Evolutionary conservation across 768 basidiomycete species (phyloP), one percentile per base, ranked within the genome.

Genomic region (Psilocybe azurescens): DNA sequence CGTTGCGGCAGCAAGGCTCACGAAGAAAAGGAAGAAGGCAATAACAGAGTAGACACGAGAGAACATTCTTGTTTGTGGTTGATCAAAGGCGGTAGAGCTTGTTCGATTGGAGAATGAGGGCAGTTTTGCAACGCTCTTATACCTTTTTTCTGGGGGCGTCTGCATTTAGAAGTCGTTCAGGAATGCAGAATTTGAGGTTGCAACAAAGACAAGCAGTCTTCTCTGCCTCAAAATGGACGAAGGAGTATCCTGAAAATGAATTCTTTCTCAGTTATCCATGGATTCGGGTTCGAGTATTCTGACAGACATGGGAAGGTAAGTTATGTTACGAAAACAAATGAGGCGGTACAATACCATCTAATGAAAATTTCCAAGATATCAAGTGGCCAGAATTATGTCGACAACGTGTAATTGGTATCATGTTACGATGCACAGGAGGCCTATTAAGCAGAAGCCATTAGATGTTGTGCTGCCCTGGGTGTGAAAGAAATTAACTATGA

Each of bases 1-100:
- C 20, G 58, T 57, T 30, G 58, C 67, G 28, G 60, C 61, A 52
- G 52, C 32, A 36, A 51, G 30, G 16, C 36, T 33, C 5, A 29
- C 18, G 51, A 58, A 49, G 56, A 53, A 16, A 46, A 56, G 10
- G 44, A 56, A 16, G n/a, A 58, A 55, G 38, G 54, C 48, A 32
- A 52, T n/a, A 50, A 28, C 28, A 50, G 48, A 50, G 48, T 24
- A 30, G 14, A 50, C 28, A 30, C 48, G 48, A 28, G 20, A 50
- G 48, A 50, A 50, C 48, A 50, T 50, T 20, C 18, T 50, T 50
- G 48, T 20, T 1, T 8, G 33, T 36, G 9, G 24, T 8, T 50
- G 5, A 28, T 50, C 48, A 50, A 50, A 50, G 48, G 28, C 5
- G 5, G 41, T 2, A 50, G 20, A 30, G 48, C 24, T 50, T 9